Conservation (phyloP, 306 rosid genomes). For the Fragaria vesca region DNA sequence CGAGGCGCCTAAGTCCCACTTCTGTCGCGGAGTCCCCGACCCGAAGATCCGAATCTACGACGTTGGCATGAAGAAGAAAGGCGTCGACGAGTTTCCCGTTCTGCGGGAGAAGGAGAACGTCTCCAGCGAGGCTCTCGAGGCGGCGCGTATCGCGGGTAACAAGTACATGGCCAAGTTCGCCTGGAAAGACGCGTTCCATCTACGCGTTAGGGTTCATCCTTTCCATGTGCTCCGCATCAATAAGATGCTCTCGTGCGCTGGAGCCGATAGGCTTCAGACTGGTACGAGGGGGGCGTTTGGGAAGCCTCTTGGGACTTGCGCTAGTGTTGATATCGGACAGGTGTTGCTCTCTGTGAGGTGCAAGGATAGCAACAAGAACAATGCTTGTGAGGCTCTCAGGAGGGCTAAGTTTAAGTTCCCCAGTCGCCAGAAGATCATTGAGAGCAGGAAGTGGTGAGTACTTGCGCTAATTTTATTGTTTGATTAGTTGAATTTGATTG, state of each 20-base stretch:
- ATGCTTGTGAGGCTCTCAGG: slow-evolving; percentile 76
- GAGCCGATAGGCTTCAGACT: slow-evolving; percentile 87
- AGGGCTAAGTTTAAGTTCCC: slow-evolving; percentile 82
- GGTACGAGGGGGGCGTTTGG: slow-evolving; percentile 96
- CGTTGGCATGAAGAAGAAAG: slow-evolving; percentile 92
- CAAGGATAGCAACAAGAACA: slow-evolving; percentile 50
- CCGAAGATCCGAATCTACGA: slow-evolving; percentile 77
- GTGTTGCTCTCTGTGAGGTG: slow-evolving; percentile 70
- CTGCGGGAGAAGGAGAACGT: slow-evolving; percentile 94
- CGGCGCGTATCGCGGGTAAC: slow-evolving; percentile 77
- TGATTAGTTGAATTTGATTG: no score
- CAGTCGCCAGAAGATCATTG: slow-evolving; percentile 73
- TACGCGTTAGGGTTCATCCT: slow-evolving; percentile 79
- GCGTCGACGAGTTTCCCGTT: slow-evolving; percentile 87
- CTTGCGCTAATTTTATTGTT: no score
- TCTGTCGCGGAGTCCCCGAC: slow-evolving; percentile 68
- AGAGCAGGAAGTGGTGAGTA: slow-evolving; percentile 63
- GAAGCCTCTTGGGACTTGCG: slow-evolving; percentile 78
- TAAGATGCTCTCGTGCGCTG: slow-evolving; percentile 94
- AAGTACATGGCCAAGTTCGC: slow-evolving; percentile 77
- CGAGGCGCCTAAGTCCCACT: slow-evolving; percentile 52
- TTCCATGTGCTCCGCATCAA: slow-evolving; percentile 80
- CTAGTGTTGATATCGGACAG: slow-evolving; percentile 75
- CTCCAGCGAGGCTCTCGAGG: slow-evolving; percentile 71
- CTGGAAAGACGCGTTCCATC: slow-evolving; percentile 75